A percentile compares a stretch with the other conserved stretches of the same genome.
Conservation (phyloP, 1,284 basidiomycete species). For the Taiwanofungus camphoratus region DNA sequence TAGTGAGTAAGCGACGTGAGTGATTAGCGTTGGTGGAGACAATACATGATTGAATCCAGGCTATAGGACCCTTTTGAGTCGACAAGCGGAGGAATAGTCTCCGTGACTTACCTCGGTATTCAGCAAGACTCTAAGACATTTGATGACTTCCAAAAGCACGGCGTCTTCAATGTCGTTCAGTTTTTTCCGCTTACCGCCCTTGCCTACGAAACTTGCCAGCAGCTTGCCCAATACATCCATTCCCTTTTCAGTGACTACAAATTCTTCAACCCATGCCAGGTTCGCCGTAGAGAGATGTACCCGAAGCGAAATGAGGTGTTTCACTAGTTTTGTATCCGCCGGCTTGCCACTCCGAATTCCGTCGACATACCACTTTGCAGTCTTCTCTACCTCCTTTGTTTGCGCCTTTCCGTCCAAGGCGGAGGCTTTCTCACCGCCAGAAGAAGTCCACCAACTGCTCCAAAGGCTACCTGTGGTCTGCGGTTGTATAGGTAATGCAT, state of each 20-base stretch:
- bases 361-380: slow-evolving; percentile 58
- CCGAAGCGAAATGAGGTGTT: slow-evolving; percentile 79
- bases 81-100: not conserved
- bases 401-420: slow-evolving; percentile 28
- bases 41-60: slow-evolving; percentile 71
- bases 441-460: slow-evolving; percentile 66
- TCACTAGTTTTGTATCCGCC: slow-evolving; percentile 59
- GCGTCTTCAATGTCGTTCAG: slow-evolving; percentile 63
- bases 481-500: slow-evolving; percentile 39
- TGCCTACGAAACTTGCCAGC: slow-evolving; percentile 55
- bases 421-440: slow-evolving; percentile 46
- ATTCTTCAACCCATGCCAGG: slow-evolving; percentile 74
- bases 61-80: slow-evolving; percentile 22
- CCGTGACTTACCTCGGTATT: slow-evolving; percentile 73
- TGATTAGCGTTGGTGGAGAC: slow-evolving; percentile 60
- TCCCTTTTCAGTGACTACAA: slow-evolving; percentile 62
- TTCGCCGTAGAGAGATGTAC: slow-evolving; percentile 83
- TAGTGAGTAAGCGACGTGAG: slow-evolving; percentile 69
- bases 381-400: slow-evolving; percentile 37
- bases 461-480: slow-evolving; percentile 73
- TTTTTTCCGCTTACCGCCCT: slow-evolving; percentile 51
- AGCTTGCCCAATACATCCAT: slow-evolving; percentile 57
- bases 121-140: slow-evolving; percentile 76
- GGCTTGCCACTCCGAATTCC: slow-evolving; percentile 46
- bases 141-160: slow-evolving; percentile 68